Base-by-base conservation (phyloP, 345 rosid species). In the Citrus reticulata region DNA sequence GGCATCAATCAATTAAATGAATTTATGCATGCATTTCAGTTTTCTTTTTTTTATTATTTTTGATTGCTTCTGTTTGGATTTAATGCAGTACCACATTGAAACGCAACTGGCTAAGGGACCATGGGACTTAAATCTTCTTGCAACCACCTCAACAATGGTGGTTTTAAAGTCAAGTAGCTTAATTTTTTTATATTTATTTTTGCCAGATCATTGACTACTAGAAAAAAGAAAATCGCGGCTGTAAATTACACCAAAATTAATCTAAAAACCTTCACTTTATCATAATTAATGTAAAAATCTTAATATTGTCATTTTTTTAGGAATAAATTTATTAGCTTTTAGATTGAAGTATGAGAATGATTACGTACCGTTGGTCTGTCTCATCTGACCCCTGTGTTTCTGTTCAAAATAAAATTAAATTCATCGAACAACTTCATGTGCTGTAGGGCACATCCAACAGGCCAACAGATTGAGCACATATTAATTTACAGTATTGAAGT, bases 331-430 rank as follows among this genome's bases (percentile, higher is more conserved):
- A 46, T 46, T 13, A 46, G 51, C 17, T 46, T 46, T 46, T 46
- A 46, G 14, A 46, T 46, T 46, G 51, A 46, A 46, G 51, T 13
- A 46, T 46, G 51, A 46, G 4, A 46, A 46, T 73, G 68, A 77
- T 40, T 27, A 74, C 67, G 77, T 80, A 81, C 89, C 88, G 89
- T 86, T 88, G 85, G 68, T 30, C 67, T 84, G 86, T 79, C 86
- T 79, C 79, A 71, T 76, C 25, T 37, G 72, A 59, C 39, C 70
- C 24, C 29, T 25, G 35, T 42, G 61, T 71, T 70, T 16, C 58
- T 60, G 49, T 6, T 55, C 11, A 20, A 68, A 64, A 54, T 54
- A 1, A 54, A 74, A 79, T 74, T 77, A 35, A 80, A 80, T 76
- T 74, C 65, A 74, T 65, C 37, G 81, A 80, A 16, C 87, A 81